Evolutionary conservation across 2,329 filamentous ascomycete species (phyloP).

Genomic region (Hypomyces perniciosus): DNA sequence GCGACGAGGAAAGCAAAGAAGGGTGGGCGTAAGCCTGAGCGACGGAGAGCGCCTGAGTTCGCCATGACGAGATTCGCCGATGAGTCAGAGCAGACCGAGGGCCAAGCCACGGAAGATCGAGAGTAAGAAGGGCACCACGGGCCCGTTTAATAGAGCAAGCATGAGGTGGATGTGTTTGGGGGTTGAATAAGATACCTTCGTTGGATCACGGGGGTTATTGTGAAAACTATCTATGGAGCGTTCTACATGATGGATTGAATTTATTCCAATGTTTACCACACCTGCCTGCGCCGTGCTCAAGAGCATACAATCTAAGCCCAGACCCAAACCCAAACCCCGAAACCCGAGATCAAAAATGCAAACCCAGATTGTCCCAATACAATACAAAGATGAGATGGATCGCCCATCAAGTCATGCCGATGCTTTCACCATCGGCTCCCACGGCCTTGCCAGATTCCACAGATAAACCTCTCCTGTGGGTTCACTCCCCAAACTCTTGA

Average conservation of each 20-base stretch:
- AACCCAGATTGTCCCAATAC: not conserved
- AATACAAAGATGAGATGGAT: not conserved
- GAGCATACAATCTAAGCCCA: not conserved
- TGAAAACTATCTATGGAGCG: constrained; percentile 10
- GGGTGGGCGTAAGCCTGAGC: constrained; percentile 22
- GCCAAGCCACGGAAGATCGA: constrained; percentile 14
- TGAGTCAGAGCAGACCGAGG: constrained; percentile 33
- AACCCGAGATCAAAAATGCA: not conserved
- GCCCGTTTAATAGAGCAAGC: constrained; percentile 12
- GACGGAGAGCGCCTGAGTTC: constrained; percentile 44
- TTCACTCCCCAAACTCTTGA: constrained; percentile 29
- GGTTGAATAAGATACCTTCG: constrained; percentile 9
- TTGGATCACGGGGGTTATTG: constrained; percentile 5
- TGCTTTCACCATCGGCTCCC: constrained; percentile 39
- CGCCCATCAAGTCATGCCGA: constrained; percentile 20
- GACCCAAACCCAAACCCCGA: not conserved
- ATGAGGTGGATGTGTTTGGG: not conserved
- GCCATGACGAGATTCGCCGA: constrained; percentile 50
- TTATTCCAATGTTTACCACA: constrained; percentile 1
- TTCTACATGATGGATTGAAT: constrained; percentile 3
- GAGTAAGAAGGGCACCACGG: constrained; percentile 18
- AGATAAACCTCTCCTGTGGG: constrained; percentile 32
- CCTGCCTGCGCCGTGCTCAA: not conserved
- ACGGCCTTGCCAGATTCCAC: constrained; percentile 35
- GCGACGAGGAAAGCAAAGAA: constrained; percentile 31